These are phyloP conservation scores for Stevia rebaudiana DNA, from an alignment of 140 eudicot genomes.

Conservation along the genomic window DNA sequence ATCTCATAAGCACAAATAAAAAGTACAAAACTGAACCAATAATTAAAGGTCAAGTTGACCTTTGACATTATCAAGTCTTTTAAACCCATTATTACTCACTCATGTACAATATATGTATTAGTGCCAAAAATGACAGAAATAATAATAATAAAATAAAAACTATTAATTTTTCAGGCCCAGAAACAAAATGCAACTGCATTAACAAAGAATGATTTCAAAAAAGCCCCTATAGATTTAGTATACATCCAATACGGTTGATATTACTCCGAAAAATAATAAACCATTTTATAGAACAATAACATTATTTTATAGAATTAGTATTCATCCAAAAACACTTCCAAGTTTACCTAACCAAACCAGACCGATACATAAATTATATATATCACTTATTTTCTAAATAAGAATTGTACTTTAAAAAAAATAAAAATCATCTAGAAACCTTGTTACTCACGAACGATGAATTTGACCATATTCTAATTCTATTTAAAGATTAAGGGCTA, in stretches of 20 bases:
- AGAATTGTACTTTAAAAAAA: not conserved
- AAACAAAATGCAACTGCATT: not conserved
- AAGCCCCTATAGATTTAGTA: too few species aligned
- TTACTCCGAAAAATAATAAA: too few species aligned
- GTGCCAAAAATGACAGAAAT: not conserved
- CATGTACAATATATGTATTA: not conserved
- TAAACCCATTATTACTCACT: not conserved
- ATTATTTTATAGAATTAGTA: too few species aligned
- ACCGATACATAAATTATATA: too few species aligned
- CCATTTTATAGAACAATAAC: too few species aligned
- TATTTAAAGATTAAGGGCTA: conserved; percentile 4
- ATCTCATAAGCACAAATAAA: conserved; percentile 11
- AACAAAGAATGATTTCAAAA: not conserved
- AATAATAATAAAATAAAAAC: too few species aligned
- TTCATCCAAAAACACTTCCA: too few species aligned
- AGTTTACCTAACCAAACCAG: too few species aligned
- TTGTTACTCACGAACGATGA: conserved; percentile 14
- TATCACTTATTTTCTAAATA: not conserved
- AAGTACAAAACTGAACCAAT: conserved; percentile 6
- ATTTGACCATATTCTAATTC: not conserved
- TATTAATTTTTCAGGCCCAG: not conserved
- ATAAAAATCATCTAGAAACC: not conserved
- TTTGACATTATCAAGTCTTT: conserved; percentile 1
- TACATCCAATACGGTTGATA: too few species aligned
- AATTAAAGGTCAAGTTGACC: not conserved